A percentile compares a stretch with the other conserved stretches of the same genome.
Conservation (phyloP, 2,329 filamentous ascomycete species). For the Hypoxylon sp. region DNA sequence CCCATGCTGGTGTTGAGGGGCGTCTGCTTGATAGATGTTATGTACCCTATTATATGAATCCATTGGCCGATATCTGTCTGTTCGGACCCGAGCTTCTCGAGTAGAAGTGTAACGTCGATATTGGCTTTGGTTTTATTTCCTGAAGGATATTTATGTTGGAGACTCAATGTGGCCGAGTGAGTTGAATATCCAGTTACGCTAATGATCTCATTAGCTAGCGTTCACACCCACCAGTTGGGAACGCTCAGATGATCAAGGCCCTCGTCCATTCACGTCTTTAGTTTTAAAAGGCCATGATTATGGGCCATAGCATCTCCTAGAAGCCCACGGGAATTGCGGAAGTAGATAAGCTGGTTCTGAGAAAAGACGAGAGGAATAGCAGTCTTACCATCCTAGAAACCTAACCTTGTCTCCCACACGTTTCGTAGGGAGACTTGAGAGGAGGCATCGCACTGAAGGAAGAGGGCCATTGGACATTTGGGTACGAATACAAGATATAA, state of each 20-base stretch:
- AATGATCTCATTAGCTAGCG: conserved; percentile 51
- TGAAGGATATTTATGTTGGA: conserved; percentile 77
- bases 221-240: conserved; percentile 24
- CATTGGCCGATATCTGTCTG: conserved; percentile 83
- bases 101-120: conserved; percentile 80
- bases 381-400: conserved; percentile 88
- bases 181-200: conserved; percentile 69
- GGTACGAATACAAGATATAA: background rate
- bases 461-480: conserved; percentile 73
- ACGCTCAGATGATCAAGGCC: conserved; percentile 28
- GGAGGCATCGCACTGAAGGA: conserved; percentile 75
- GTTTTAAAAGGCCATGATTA: conserved; percentile 25
- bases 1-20: conserved; percentile 26
- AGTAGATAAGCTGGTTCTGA: conserved; percentile 7
- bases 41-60: conserved; percentile 90
- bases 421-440: conserved; percentile 70
- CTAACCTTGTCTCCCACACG: conserved; percentile 83
- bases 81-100: conserved; percentile 74
- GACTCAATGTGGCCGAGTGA: conserved; percentile 71
- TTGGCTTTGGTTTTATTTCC: conserved; percentile 63
- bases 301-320: conserved; percentile 13
- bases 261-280: conserved; percentile 9
- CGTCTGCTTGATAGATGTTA: conserved; percentile 59
- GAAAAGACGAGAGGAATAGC: conserved; percentile 21
- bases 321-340: conserved; percentile 18